These are phyloP conservation scores for Ceratocystis smalleyi DNA, from an alignment of 2,329 filamentous ascomycete genomes.

Conservation along the genomic window DNA sequence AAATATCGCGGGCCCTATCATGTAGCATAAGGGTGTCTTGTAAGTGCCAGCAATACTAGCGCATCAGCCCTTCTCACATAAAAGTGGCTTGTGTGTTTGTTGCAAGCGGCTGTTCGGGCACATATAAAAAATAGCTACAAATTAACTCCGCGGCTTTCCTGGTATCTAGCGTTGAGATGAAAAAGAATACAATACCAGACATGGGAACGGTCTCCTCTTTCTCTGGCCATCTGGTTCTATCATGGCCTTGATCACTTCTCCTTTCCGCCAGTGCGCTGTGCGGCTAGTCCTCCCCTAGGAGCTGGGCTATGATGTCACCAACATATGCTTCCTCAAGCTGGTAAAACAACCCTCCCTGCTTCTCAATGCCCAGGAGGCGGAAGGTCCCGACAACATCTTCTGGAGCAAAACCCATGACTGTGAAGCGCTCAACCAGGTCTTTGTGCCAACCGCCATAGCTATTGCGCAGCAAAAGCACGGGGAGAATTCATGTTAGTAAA, in stretches of 20 bases:
- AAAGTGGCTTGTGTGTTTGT: too few relatives aligned
- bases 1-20: background rate
- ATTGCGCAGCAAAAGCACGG: background rate
- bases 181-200: background rate
- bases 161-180: background rate
- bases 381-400: slow-evolving; percentile 76
- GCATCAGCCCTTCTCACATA: background rate
- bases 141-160: background rate
- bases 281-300: slow-evolving; percentile 58
- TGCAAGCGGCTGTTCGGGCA: too few relatives aligned
- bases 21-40: background rate
- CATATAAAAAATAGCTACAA: too few relatives aligned
- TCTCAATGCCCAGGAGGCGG: slow-evolving; percentile 63
- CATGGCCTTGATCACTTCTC: background rate
- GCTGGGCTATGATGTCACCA: slow-evolving; percentile 71
- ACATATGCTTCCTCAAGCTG: slow-evolving; percentile 80
- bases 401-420: slow-evolving; percentile 80
- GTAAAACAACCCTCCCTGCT: slow-evolving; percentile 62
- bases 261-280: background rate
- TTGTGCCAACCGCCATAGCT: slow-evolving; percentile 83
- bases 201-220: background rate
- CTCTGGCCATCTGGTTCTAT: background rate
- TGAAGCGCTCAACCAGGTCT: slow-evolving; percentile 67
- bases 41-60: background rate
- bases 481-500: background rate